Evolutionary conservation across 2,329 filamentous ascomycete species (phyloP).

Genomic region (Sclerotinia subarctica): DNA sequence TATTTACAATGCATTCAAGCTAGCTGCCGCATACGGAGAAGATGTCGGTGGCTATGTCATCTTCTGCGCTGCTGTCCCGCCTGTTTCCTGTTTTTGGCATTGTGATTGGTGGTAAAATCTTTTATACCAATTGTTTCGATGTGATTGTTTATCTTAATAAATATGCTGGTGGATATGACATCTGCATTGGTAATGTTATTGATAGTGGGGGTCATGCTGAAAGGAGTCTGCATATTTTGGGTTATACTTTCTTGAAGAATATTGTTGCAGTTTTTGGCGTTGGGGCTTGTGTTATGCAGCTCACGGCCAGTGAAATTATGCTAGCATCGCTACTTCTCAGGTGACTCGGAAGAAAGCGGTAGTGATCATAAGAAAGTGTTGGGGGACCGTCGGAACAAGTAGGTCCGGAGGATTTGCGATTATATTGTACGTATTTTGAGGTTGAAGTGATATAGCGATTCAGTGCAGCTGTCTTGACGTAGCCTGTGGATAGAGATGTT

Average conservation of each 20-base stretch:
- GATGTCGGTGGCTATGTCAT: slow-evolving; percentile 41
- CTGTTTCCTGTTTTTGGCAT: slow-evolving; percentile 44
- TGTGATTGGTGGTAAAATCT: slow-evolving; percentile 40
- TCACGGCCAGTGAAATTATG: slow-evolving; percentile 40
- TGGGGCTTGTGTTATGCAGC: slow-evolving; percentile 46
- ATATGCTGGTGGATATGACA: slow-evolving; percentile 24
- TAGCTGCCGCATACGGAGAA: slow-evolving; percentile 41
- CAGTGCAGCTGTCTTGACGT: not conserved
- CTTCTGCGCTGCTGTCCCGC: slow-evolving; percentile 43
- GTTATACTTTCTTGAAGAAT: slow-evolving; percentile 49
- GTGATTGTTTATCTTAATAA: slow-evolving; percentile 33
- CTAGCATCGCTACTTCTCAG: slow-evolving; percentile 20
- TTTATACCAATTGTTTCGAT: slow-evolving; percentile 37
- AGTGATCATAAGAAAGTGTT: not conserved
- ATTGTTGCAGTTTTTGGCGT: slow-evolving; percentile 51
- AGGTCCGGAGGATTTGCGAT: not conserved
- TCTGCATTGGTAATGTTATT: slow-evolving; percentile 40
- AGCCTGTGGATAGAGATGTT: not conserved
- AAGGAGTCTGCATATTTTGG: slow-evolving; percentile 42
- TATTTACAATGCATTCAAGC: slow-evolving; percentile 44
- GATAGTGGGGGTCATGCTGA: slow-evolving; percentile 35
- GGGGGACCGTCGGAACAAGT: too few species aligned
- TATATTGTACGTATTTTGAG: slow-evolving; percentile 1
- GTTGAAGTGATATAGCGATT: not conserved
- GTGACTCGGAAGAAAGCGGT: not conserved